Evolutionary conservation across 148 eudicot species (phyloP).

Genomic region (Chenopodium quinoa): DNA sequence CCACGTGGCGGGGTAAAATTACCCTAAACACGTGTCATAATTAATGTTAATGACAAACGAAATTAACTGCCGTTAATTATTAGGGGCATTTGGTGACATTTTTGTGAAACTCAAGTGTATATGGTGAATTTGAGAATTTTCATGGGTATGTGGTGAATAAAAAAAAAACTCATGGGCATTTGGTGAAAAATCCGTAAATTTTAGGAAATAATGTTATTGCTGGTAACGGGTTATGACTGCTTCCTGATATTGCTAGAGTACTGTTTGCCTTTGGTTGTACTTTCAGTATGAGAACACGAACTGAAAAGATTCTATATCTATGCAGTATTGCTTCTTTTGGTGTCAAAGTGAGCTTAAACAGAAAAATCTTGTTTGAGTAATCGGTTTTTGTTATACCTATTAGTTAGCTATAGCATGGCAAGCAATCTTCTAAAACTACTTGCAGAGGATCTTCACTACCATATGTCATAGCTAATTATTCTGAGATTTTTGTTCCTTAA

Average conservation of each 20-base stretch:
- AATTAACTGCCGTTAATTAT: too few species aligned
- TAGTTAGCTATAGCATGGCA: neutral
- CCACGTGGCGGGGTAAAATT: too few species aligned
- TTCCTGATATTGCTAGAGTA: neutral
- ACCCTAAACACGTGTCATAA: too few species aligned
- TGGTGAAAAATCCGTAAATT: neutral
- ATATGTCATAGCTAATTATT: too few species aligned
- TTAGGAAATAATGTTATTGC: too few species aligned
- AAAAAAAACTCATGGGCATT: too few species aligned
- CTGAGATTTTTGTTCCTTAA: neutral
- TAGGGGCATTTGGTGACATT: too few species aligned
- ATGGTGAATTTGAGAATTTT: too few species aligned
- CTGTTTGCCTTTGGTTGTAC: neutral
- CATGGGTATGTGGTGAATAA: too few species aligned
- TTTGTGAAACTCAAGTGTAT: too few species aligned
- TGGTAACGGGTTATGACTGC: neutral
- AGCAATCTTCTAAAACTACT: neutral
- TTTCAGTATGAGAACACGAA: neutral
- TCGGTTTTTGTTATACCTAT: neutral
- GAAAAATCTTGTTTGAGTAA: too few species aligned
- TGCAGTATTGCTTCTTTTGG: neutral
- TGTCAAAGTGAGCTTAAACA: neutral
- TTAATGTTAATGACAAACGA: too few species aligned
- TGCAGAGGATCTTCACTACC: neutral
- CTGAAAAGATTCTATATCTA: neutral